Base-by-base conservation (phyloP, 805 yeast genomes). In the Maudiozyma pseudohumilis region DNA sequence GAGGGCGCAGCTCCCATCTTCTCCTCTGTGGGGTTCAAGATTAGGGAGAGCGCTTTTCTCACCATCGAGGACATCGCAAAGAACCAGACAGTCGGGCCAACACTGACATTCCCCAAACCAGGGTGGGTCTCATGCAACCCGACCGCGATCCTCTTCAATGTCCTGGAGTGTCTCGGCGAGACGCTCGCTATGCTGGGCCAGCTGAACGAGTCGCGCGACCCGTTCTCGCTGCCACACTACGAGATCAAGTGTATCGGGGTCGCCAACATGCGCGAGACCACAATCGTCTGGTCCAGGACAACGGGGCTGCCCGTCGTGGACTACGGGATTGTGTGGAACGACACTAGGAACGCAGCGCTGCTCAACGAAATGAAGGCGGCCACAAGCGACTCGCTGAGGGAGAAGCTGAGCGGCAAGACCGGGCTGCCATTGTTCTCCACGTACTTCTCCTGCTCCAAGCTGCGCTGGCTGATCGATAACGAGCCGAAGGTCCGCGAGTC, bases 41-140 rank as follows among this genome's bases (percentile, higher is more conserved):
- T 80, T 50, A 70, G 74, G 38, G 75, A 75, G 40, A 68, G 61
- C 42, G 75, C 71, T 43, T 66, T 70, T 44, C 60, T 80, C 37
- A 81, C 74, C 48, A 75, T 80, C 46, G 88, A 80, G 59, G 75
- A 73, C 46, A 65, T 53, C 29, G 13, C 18, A 3, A 65, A 69
- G 6, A 59, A 68, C 25, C 27, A 37, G 26, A 34, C 31, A 2
- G 66, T 62, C 19, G 77, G 75, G 24, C 87, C 88, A 35, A 81
- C 92, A n/a, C 63, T 81, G 38, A 61, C 76, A 42, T 81, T 78
- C 57, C 89, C 92, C 2, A 72, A 75, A 45, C 87, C 89, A 2
- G 92, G 94, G 23, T 87, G 96, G 96, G 92, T 86, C 26, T 96
- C 88, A 64, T 87, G 92, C 61, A 81, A 82, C 66, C 96, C 96